These are phyloP conservation scores for Vitis hybrid DNA, from an alignment of 177 flowering plant species.

Conservation along the genomic window DNA sequence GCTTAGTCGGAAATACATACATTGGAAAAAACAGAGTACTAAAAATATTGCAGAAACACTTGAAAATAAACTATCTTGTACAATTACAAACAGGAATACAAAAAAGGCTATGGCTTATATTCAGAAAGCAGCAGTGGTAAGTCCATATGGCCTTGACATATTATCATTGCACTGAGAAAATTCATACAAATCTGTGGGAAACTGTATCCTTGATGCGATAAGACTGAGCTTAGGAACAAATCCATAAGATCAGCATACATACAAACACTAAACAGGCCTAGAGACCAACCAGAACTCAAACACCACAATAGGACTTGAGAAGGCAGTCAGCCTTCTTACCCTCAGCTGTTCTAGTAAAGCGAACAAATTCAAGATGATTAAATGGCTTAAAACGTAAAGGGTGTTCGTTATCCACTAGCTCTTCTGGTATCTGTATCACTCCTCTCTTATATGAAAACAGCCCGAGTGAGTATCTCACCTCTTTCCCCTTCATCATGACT, in stretches of 20 bases:
- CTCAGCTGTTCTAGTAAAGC: slow-evolving; percentile 3
- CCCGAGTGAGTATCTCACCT: slow-evolving; percentile 19
- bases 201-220: too few species aligned
- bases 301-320: slow-evolving; percentile 21
- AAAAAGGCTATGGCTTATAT: too few species aligned
- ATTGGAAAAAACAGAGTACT: too few species aligned
- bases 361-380: slow-evolving; percentile 16
- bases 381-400: slow-evolving; percentile 24
- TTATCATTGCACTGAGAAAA: too few species aligned
- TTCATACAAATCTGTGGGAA: too few species aligned
- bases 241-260: neutral
- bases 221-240: neutral
- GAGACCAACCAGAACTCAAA: neutral
- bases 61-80: too few species aligned
- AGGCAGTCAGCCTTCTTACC: slow-evolving; percentile 2
- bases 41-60: too few species aligned
- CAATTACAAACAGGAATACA: too few species aligned
- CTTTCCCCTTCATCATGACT: slow-evolving; percentile 1
- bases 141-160: too few species aligned
- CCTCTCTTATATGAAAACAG: slow-evolving; percentile 15
- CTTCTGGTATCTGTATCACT: slow-evolving; percentile 19
- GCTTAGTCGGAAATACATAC: too few species aligned
- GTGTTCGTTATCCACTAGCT: slow-evolving; percentile 27
- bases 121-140: too few species aligned
- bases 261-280: neutral